Base-by-base conservation (phyloP, 768 basidiomycete species). In the Suillus cothurnatus region DNA sequence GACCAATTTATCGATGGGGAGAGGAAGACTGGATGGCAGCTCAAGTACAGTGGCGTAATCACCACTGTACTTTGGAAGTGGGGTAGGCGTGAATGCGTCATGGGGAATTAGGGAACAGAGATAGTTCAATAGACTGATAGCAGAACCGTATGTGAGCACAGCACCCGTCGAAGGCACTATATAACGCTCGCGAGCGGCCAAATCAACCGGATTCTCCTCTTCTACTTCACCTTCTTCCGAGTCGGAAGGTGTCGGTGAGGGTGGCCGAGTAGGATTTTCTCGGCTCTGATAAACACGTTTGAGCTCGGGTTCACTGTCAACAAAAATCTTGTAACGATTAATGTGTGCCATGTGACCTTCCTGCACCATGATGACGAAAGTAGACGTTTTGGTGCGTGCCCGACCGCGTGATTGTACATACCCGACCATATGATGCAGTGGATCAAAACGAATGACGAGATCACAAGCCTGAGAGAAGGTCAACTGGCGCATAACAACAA, bases 381-480 rank as follows among this genome's bases (percentile, higher is more conserved):
- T 89, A 1, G 94, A 94, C 0, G 85, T 80, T 64, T 86, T 85
- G 66, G 88, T 90, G 55, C 95, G 82, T 0, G 95, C 94, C 15
- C 95, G 84, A 45, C 95, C 95, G 32, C 95, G 88, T 23, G 92
- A 94, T 74, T 97, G 95, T 49, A 96, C 86, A 69, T 96, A 96
- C 58, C 90, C 91, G 23, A 91, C 88, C 85, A 95, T 88, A 66
- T 94, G 92, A 47, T 90, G 85, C 9, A 95, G 79, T 7, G 86
- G 80, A 71, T 97, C 94, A 69, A 94, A 95, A 6, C 94, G 91
- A 68, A 96, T 83, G 53, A 95, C 92, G 9, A 95, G 81, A 71
- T 94, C 91, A 74, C 94, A 95, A 14, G 89, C 89, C 91, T 93
- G 45, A n/a, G 31, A 62, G n/a, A 32, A 41, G 34, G 58, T 23